phyloP scores from a whole-genome alignment of 2,329 filamentous ascomycete species.

The Fusarium sororula region DNA sequence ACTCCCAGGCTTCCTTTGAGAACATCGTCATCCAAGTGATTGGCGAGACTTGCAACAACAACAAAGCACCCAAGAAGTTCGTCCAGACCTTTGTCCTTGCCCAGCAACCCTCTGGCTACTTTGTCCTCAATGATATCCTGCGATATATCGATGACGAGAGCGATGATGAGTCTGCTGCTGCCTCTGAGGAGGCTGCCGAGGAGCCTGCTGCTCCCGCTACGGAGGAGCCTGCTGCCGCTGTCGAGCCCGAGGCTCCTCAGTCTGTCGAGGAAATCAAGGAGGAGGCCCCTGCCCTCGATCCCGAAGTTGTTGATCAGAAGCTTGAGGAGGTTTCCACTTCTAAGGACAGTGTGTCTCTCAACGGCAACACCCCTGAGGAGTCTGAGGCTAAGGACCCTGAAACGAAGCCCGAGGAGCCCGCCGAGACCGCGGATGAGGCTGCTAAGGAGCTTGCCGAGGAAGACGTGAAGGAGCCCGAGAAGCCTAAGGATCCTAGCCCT shows the following conservation, averaged over 20 bases:
- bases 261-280: constrained; percentile 45
- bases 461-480: constrained; percentile 66
- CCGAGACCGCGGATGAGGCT: constrained; percentile 59
- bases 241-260: constrained; percentile 46
- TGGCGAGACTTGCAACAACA: constrained; percentile 96
- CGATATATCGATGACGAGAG: constrained; percentile 87
- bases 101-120: constrained; percentile 95
- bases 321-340: constrained; percentile 68
- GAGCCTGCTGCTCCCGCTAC: constrained; percentile 44
- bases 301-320: constrained; percentile 75
- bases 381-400: constrained; percentile 52
- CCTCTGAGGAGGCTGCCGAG: constrained; percentile 48
- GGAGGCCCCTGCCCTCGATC: constrained; percentile 50
- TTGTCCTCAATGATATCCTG: constrained; percentile 98
- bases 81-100: constrained; percentile 98
- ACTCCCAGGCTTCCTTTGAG: constrained; percentile 90
- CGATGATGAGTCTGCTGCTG: constrained; percentile 70
- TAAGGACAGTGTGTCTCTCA: constrained; percentile 48
- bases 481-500: constrained; percentile 71
- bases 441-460: constrained; percentile 64
- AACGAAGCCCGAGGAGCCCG: constrained; percentile 47
- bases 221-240: constrained; percentile 43
- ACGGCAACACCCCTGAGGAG: constrained; percentile 47
- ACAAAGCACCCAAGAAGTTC: constrained; percentile 91
- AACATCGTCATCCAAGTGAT: constrained; percentile 99